phyloP scores from a whole-genome alignment of 441 rosid species.

The Pelargonium myrrhifolium region DNA sequence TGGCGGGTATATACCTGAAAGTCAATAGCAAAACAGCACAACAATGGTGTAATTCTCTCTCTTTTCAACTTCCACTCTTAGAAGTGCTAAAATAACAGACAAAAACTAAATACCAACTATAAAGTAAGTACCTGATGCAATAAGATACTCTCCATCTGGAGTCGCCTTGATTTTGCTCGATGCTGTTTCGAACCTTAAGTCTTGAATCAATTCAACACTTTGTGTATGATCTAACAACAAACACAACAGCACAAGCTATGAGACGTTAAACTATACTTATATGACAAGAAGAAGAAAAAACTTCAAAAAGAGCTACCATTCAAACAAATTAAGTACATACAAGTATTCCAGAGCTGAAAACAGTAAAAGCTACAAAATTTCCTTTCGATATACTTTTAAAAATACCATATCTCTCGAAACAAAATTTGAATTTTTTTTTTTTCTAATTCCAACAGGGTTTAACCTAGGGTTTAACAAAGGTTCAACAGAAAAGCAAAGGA shows the following conservation, averaged over 20 bases:
- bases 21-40: not conserved
- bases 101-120: constrained; percentile 5
- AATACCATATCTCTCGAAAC: too few relatives aligned
- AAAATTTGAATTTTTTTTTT: not conserved
- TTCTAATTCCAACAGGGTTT: not conserved
- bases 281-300: too few relatives aligned
- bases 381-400: too few relatives aligned
- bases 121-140: constrained; percentile 55
- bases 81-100: not conserved
- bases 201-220: constrained; percentile 55
- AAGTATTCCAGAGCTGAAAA: too few relatives aligned
- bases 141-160: constrained; percentile 73
- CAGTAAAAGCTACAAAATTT: too few relatives aligned
- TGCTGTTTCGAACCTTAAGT: constrained; percentile 76
- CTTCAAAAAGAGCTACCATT: too few relatives aligned
- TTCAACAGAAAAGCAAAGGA: not conserved
- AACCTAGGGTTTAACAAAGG: not conserved
- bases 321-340: too few relatives aligned
- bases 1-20: constrained; percentile 77
- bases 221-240: constrained; percentile 31
- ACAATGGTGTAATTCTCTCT: not conserved
- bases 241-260: not conserved
- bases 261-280: too few relatives aligned
- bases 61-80: not conserved
- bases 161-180: constrained; percentile 63